Base-by-base conservation (phyloP, 768 basidiomycete species). In the Mrakia hoshinonis region DNA sequence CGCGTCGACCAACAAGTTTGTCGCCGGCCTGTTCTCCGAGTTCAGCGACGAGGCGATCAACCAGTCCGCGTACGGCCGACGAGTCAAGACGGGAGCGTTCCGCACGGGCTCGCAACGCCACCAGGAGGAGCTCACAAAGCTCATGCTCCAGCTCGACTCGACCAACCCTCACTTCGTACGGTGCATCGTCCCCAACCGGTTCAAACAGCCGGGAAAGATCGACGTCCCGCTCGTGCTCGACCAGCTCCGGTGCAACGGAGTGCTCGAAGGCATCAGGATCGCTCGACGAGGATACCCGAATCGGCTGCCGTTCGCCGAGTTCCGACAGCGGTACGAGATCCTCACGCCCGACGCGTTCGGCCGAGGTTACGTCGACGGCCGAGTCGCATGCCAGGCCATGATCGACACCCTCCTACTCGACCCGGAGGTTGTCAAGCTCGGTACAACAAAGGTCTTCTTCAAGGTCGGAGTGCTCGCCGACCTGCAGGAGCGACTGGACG, bases 111-210 rank as follows among this genome's bases (percentile, higher is more conserved):
- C 84, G 1, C 96, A 98, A 77, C 84, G 94, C 47, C 96, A 99
- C 81, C 95, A 91, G 77, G 95, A 98, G 78, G 96, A 98, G 78
- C 85, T 99, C 10, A 83, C 88, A 11, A 89, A 90, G 76, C 83
- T 99, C 65, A 95, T 99, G 91, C 78, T 81, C 2, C 96, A 98
- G 76, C 83, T 99, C 13, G 87, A 89, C 69, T 86, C 91, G 1
- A 99, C 96, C 0, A 94, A 97, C 76, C 96, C 96, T 0, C 96
- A 99, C 79, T 99, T 99, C 79, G 90, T 99, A 15, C 85, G 96
- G 31, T 99, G 96, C 77, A 99, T 99, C 76, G 95, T 99, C 2
- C 96, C 96, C 2, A 99, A 99, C 76, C 82, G 84, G 24, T 82
- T 87, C 80, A 98, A 98, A 83, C 90, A 90, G 77, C 92, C 96